These are phyloP conservation scores for Euphorbia celastroides DNA, from an alignment of 441 rosid species.

Conservation along the genomic window DNA sequence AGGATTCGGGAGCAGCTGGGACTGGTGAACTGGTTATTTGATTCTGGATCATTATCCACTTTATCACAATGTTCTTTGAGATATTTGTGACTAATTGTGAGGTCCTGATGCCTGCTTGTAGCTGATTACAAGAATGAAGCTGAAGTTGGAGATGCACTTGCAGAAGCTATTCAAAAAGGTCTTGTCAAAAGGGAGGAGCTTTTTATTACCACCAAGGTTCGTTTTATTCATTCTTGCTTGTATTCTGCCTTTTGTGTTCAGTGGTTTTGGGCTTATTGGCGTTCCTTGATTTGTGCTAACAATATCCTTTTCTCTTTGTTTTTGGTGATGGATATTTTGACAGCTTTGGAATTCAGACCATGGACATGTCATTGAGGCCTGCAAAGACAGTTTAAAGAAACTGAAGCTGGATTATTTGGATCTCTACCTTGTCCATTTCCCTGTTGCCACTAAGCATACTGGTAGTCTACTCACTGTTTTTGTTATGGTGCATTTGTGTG, in stretches of 20 bases:
- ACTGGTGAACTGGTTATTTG: not conserved
- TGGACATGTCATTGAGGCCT: conserved; percentile 83
- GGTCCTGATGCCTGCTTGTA: conserved; percentile 21
- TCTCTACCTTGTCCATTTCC: conserved; percentile 85
- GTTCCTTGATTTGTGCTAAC: too few species aligned
- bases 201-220: conserved; percentile 83
- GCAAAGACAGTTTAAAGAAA: conserved; percentile 83
- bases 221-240: conserved; percentile 3
- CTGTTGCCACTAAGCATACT: conserved; percentile 75
- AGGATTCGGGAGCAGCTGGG: not conserved
- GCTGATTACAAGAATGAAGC: conserved; percentile 84
- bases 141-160: conserved; percentile 81
- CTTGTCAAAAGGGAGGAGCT: conserved; percentile 83
- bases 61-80: not conserved
- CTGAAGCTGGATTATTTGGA: conserved; percentile 90
- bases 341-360: conserved; percentile 98
- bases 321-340: not conserved
- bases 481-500: too few species aligned
- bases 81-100: not conserved
- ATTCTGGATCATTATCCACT: not conserved
- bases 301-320: too few species aligned
- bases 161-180: conserved; percentile 63
- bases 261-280: too few species aligned
- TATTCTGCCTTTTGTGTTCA: not conserved
- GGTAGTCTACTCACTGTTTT: conserved; percentile 14